phyloP scores from a whole-genome alignment of 768 basidiomycete species.

The Tulasnella sp. region DNA sequence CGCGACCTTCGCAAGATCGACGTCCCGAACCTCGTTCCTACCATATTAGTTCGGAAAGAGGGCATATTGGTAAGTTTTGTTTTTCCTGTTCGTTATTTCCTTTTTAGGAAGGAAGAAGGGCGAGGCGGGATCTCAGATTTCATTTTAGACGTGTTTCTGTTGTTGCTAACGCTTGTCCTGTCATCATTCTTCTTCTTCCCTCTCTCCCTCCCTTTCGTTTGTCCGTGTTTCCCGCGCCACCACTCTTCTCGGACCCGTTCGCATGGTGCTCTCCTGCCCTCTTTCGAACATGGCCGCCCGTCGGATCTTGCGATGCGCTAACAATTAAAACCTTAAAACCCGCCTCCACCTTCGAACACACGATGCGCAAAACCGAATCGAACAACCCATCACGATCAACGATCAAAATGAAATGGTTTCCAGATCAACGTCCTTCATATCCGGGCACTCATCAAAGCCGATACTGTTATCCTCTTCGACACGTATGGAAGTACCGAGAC shows the following conservation, averaged over 20 bases:
- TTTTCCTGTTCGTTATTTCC: too few species aligned
- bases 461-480: conserved; percentile 86
- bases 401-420: conserved; percentile 10
- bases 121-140: not conserved
- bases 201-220: not conserved
- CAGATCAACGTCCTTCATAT: conserved; percentile 93
- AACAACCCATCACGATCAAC: not conserved
- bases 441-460: conserved; percentile 87
- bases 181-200: not conserved
- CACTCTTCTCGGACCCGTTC: not conserved
- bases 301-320: not conserved
- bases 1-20: conserved; percentile 97
- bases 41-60: conserved; percentile 81
- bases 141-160: not conserved
- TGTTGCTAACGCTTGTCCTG: too few species aligned
- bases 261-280: not conserved
- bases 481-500: conserved; percentile 84
- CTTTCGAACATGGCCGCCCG: not conserved
- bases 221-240: not conserved
- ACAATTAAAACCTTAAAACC: not conserved
- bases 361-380: too few species aligned
- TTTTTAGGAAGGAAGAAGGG: not conserved
- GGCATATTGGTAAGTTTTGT: conserved; percentile 63
- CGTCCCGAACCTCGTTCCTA: conserved; percentile 89
- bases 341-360: conserved; percentile 12